phyloP scores from a whole-genome alignment of 805 yeast genomes.

The Yarrowia sp. region DNA sequence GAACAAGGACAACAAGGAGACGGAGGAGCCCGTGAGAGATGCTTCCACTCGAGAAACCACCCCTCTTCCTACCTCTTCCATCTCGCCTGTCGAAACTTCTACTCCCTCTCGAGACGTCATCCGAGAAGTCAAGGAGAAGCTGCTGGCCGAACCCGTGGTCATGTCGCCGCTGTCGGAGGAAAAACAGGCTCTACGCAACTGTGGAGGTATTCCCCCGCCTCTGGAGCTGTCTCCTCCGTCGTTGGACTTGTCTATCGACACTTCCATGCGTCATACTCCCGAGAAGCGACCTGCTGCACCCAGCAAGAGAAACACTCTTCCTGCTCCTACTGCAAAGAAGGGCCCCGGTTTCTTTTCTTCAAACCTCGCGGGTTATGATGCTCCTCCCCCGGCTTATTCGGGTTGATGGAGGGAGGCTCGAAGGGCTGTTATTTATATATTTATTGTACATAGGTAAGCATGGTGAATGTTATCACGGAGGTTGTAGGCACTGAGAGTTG shows the following conservation, averaged over 20 bases:
- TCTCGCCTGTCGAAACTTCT: background rate
- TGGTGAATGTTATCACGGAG: no score
- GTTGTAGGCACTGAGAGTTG: no score
- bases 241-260: conserved; percentile 5
- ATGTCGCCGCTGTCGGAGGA: background rate
- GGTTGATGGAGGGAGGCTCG: background rate
- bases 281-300: background rate
- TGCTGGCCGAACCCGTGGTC: background rate
- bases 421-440: conserved; percentile 14
- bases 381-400: conserved; percentile 25
- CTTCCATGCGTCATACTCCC: background rate
- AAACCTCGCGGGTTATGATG: conserved; percentile 3
- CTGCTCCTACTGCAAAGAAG: background rate
- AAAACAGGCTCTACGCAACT: background rate
- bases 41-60: background rate
- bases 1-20: no score
- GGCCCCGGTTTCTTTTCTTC: conserved; percentile 23
- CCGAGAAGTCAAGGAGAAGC: conserved; percentile 17
- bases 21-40: background rate
- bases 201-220: conserved; percentile 7
- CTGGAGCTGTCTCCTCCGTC: conserved; percentile 4
- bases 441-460: conserved; percentile 10
- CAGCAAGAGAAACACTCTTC: background rate
- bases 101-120: background rate
- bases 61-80: background rate